Evolutionary conservation across 495 filamentous ascomycete genomes (phyloP).

Genomic region (Cladorrhinum samala): DNA sequence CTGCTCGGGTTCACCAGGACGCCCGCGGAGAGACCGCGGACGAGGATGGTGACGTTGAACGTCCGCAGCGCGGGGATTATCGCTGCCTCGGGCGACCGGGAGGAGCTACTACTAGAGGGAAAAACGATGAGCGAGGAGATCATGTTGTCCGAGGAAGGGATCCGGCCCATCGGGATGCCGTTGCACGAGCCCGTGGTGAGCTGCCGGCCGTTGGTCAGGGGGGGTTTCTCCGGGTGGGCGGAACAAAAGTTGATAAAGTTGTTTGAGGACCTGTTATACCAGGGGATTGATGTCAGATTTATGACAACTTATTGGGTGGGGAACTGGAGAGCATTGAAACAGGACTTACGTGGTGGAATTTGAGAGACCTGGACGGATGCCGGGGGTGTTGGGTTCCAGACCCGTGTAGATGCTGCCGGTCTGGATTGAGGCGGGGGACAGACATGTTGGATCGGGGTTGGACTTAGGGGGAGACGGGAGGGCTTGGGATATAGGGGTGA

Average conservation of each 20-base stretch:
- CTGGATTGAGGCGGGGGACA: slow-evolving; percentile 1
- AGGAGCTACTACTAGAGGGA: no score
- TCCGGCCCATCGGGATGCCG: slow-evolving; percentile 53
- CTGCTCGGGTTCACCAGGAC: slow-evolving; percentile 47
- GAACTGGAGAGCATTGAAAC: no score
- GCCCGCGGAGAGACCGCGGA: slow-evolving; percentile 48
- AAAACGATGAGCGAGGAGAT: slow-evolving; percentile 50
- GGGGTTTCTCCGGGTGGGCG: slow-evolving; percentile 41
- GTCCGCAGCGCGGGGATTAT: slow-evolving; percentile 35
- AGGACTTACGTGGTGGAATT: slow-evolving; percentile 4
- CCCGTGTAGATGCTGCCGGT: slow-evolving; percentile 14
- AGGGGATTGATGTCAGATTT: background rate
- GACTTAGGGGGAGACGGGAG: no score
- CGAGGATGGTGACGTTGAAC: slow-evolving; percentile 50
- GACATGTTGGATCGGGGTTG: no score
- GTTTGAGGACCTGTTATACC: slow-evolving; percentile 13
- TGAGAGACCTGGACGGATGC: background rate
- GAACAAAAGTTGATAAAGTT: slow-evolving; percentile 51
- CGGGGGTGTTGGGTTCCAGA: slow-evolving; percentile 2
- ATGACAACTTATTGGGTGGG: background rate
- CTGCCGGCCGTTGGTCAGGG: slow-evolving; percentile 47
- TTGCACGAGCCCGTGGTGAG: slow-evolving; percentile 47
- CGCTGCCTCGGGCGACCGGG: slow-evolving; percentile 17
- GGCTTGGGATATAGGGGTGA: no score
- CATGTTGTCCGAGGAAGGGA: slow-evolving; percentile 51